Conservation (phyloP, 1,284 basidiomycete species). For the Trichosporon inkin region DNA sequence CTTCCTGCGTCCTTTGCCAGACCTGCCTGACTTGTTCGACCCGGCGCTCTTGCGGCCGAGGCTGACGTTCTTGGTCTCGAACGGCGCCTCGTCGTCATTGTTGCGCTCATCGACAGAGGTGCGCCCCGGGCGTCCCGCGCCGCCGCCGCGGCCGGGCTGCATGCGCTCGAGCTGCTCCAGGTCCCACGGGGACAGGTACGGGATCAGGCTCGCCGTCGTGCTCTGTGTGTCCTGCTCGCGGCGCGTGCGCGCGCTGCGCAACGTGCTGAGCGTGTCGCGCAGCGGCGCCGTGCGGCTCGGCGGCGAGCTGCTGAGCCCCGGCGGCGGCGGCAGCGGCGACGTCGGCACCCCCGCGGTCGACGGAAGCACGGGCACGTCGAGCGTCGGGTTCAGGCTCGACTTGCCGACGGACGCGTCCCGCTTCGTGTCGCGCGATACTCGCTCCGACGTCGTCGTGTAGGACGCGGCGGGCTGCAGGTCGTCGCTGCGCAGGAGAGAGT, state of each 20-base stretch:
- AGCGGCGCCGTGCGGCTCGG: not conserved
- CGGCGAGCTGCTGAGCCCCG: not conserved
- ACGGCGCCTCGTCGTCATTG: not conserved
- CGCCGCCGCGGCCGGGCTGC: not conserved
- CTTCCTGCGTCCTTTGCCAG: too few relatives aligned
- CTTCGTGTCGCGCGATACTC: not conserved
- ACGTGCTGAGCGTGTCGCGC: not conserved
- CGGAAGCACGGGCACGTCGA: not conserved
- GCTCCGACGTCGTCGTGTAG: not conserved
- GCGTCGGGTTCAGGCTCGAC: slow-evolving; percentile 2
- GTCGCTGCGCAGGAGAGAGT: not conserved
- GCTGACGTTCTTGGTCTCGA: slow-evolving; percentile 3
- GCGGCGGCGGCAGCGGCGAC: not conserved
- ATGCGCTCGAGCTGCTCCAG: not conserved
- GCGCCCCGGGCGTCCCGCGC: not conserved
- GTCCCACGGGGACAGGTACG: slow-evolving; percentile 1
- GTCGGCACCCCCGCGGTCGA: not conserved
- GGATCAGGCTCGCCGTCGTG: not conserved
- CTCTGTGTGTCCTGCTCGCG: not conserved
- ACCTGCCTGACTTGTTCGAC: not conserved
- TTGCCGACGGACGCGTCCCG: not conserved
- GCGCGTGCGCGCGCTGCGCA: not conserved
- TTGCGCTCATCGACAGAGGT: not conserved
- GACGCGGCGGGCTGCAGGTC: not conserved
- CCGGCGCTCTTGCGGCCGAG: not conserved